Evolutionary conservation across 176 grass and related monocot species (phyloP).

Genomic region (Cocos nucifera): DNA sequence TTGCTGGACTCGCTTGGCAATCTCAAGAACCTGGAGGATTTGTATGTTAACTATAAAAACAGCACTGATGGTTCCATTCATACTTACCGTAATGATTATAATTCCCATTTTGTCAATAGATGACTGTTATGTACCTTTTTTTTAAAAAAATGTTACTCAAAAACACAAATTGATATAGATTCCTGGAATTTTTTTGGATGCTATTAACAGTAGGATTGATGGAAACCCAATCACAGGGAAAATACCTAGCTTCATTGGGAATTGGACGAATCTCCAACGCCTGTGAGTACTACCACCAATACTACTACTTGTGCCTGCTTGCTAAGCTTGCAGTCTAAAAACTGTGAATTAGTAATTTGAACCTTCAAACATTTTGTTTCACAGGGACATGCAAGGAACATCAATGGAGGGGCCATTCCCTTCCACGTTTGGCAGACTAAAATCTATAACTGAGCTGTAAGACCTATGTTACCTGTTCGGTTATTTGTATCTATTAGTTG

Average conservation of each 20-base stretch:
- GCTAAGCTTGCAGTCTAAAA: no score
- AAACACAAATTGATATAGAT: no score
- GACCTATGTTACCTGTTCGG: background rate
- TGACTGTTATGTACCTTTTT: no score
- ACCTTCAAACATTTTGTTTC: background rate
- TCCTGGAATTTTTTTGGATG: no score
- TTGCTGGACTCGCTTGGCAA: conserved; percentile 12
- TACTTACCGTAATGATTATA: no score
- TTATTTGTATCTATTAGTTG: background rate
- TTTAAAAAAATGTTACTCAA: no score
- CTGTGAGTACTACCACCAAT: background rate
- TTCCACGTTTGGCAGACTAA: background rate
- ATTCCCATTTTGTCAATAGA: no score
- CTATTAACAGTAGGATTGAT: conserved; percentile 8
- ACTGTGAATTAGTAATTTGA: background rate
- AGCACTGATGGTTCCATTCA: no score
- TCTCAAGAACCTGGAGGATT: background rate
- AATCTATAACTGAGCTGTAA: conserved; percentile 2
- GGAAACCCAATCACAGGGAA: conserved; percentile 15
- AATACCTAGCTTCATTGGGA: conserved; percentile 21
- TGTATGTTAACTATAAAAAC: background rate
- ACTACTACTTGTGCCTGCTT: no score
- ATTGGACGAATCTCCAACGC: conserved; percentile 9
- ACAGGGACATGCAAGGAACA: conserved; percentile 21
- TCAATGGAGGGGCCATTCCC: conserved; percentile 14